These are phyloP conservation scores for Avena atlantica DNA, from an alignment of 176 grass and related monocot species.

Conservation along the genomic window DNA sequence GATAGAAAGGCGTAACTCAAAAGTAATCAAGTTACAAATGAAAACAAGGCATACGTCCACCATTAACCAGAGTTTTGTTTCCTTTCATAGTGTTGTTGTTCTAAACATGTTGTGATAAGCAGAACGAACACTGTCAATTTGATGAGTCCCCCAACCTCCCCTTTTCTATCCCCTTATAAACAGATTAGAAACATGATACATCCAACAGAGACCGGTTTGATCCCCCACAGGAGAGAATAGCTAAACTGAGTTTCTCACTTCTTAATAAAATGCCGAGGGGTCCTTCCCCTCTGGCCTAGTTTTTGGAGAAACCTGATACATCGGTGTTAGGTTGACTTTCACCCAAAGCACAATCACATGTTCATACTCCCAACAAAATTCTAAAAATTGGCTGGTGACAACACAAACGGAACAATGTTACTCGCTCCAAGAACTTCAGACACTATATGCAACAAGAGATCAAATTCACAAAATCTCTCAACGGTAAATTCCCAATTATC, in stretches of 20 bases:
- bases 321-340: background rate
- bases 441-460: background rate
- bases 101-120: constrained; percentile 3
- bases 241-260: no score
- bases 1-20: background rate
- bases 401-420: background rate
- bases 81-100: background rate
- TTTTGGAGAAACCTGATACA: background rate
- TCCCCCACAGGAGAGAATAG: no score
- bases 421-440: background rate
- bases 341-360: background rate
- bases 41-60: background rate
- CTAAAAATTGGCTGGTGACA: background rate
- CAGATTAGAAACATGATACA: background rate
- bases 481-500: background rate
- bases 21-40: constrained; percentile 10
- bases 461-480: background rate
- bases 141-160: background rate
- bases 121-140: background rate
- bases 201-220: no score
- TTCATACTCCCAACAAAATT: background rate
- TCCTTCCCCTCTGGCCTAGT: no score
- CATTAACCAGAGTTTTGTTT: background rate
- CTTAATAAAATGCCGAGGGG: no score
- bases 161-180: background rate